These are phyloP conservation scores for Macrophomina tecta DNA, from an alignment of 2,329 filamentous ascomycete species.

Conservation along the genomic window DNA sequence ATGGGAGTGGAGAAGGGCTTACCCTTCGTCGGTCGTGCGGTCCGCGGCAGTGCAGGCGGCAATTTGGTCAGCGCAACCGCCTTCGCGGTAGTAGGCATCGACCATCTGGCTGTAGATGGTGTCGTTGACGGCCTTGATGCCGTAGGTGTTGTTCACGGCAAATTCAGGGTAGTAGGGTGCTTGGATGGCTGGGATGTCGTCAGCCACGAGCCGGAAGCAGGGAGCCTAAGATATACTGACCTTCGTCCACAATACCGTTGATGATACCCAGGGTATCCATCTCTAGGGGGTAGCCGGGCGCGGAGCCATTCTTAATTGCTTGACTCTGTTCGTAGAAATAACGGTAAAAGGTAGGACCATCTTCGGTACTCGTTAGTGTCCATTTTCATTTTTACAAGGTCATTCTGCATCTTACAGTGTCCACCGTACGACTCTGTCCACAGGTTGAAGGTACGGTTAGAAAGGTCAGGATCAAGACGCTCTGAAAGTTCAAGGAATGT, in stretches of 20 bases:
- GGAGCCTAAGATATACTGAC: neutral
- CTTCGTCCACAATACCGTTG: slow-evolving; percentile 45
- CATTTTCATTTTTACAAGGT: neutral
- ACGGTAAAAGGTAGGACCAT: slow-evolving; percentile 57
- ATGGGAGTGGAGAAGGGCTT: neutral
- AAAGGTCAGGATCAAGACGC: slow-evolving; percentile 55
- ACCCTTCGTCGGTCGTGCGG: slow-evolving; percentile 11
- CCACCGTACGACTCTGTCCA: slow-evolving; percentile 57
- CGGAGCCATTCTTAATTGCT: slow-evolving; percentile 55
- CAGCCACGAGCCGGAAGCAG: neutral
- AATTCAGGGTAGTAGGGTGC: slow-evolving; percentile 54
- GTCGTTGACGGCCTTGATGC: slow-evolving; percentile 55
- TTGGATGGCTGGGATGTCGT: slow-evolving; percentile 36
- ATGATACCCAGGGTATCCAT: slow-evolving; percentile 63
- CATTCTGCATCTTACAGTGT: slow-evolving; percentile 45
- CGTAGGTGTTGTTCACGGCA: slow-evolving; percentile 63
- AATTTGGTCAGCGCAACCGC: slow-evolving; percentile 61
- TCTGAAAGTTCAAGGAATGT: slow-evolving; percentile 44
- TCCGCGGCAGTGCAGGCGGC: slow-evolving; percentile 37
- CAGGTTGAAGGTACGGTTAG: slow-evolving; percentile 53
- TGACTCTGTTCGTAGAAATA: slow-evolving; percentile 64
- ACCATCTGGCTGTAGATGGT: slow-evolving; percentile 53
- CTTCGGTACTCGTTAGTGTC: neutral
- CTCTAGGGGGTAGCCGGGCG: slow-evolving; percentile 55
- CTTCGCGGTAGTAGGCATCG: slow-evolving; percentile 51